Evolutionary conservation across 495 filamentous ascomycete species (phyloP), one percentile per base, ranked within the genome.

Genomic region (Podospora australis): DNA sequence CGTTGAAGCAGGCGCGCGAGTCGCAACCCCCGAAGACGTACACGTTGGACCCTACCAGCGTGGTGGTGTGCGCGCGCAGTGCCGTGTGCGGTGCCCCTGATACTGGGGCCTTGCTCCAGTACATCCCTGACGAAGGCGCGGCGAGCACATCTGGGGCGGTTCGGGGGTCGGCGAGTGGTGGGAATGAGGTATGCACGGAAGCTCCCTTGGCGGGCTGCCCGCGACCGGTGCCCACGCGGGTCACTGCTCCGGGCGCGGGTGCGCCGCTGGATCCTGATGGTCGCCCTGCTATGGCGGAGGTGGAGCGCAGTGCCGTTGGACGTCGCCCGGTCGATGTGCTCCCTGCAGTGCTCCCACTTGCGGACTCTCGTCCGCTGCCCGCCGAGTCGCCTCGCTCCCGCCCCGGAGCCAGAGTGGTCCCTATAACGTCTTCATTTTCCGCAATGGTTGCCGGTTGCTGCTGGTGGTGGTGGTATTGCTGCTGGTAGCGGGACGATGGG

Each of bases 11-110:
- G 2, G 77, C 70, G 39, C 73, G 67, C 36, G 75, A 67, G 57
- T 83, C 80, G 66, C 80, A 83, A 8, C 80, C 80, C n/a, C 80
- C 80, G 50, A 84, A 84, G 19, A 83, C 72, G 51, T 73, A 84
- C 38, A 83, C 72, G 49, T 75, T 81, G 39, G 72, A 78, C 5
- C 79, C 80, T 9, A 82, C 65, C 14, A 81, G 63, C 17, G 79
- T 80, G 11, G 74, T 78, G 24, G 79, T 82, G 63, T 84, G 80
- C 20, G 80, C 80, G 28, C 80, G 75, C 32, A 82, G 61, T 7
- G 78, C 69, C 16, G 72, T 75, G 50, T 79, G 78, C 26, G 77
- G 59, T 11, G 72, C 59, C 8, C 80, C 80, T 4, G 78, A 81
- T 7, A 71, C 65, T 2, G 74, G 74, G 13, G 79, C 79, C 32